Evolutionary conservation across 2,329 filamentous ascomycete species (phyloP).

Genomic region (Proliferodiscus dingleyae): DNA sequence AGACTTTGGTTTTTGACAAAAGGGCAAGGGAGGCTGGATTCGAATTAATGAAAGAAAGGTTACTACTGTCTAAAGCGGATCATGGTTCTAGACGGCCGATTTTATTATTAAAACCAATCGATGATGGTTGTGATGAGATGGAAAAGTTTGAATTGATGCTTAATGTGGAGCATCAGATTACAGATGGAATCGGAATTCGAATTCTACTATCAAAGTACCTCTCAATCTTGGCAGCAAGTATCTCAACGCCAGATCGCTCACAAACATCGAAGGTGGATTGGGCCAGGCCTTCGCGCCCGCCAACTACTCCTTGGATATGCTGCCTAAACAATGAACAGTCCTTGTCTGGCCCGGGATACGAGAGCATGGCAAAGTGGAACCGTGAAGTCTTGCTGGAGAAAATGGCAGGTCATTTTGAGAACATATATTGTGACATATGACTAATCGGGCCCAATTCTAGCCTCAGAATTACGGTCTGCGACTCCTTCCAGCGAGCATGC

Average conservation of each 20-base stretch:
- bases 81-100: slow-evolving; percentile 7
- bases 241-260: not conserved
- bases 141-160: slow-evolving; percentile 16
- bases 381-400: slow-evolving; percentile 9
- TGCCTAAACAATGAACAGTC: slow-evolving; percentile 14
- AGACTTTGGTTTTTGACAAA: slow-evolving; percentile 5
- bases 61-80: slow-evolving; percentile 5
- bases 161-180: slow-evolving; percentile 20
- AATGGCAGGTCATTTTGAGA: slow-evolving; percentile 9
- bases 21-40: not conserved
- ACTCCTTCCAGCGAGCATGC: not conserved
- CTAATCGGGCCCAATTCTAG: slow-evolving; percentile 5
- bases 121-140: not conserved
- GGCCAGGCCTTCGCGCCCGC: slow-evolving; percentile 13
- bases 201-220: slow-evolving; percentile 21
- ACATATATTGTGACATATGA: not conserved
- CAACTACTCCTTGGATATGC: slow-evolving; percentile 19
- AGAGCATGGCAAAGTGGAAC: slow-evolving; percentile 6
- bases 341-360: slow-evolving; percentile 9
- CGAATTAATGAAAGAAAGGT: slow-evolving; percentile 6
- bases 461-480: slow-evolving; percentile 14
- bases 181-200: slow-evolving; percentile 21
- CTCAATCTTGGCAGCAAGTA: slow-evolving; percentile 7
- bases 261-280: slow-evolving; percentile 4
- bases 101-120: slow-evolving; percentile 4